Percentiles rank a stretch among this genome's conserved stretches.
Conservation (phyloP, 164 flowering plant genomes). For the Chimonanthus praecox region DNA sequence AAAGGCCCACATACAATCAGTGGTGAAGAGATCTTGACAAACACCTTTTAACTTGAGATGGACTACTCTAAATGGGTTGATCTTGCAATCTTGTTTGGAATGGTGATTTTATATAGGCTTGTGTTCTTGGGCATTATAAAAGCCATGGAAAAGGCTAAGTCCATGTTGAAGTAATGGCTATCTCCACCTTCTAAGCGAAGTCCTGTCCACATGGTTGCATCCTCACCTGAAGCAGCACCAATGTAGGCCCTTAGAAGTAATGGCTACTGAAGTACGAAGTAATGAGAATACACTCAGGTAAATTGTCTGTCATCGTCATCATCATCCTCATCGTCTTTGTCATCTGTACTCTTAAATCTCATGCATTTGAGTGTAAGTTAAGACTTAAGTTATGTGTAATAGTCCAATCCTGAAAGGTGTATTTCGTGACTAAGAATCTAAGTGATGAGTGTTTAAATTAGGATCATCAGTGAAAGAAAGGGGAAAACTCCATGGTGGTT, state of each 20-base stretch:
- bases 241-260: background rate
- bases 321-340: no score
- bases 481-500: no score
- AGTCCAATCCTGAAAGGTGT: no score
- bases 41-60: constrained; percentile 36
- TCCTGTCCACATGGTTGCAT: background rate
- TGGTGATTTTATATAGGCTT: constrained; percentile 38
- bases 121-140: constrained; percentile 40
- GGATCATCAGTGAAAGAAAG: fast-evolving
- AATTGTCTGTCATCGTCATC: background rate
- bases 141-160: constrained; percentile 31
- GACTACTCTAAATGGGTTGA: constrained; percentile 52
- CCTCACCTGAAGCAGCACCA: background rate
- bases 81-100: constrained; percentile 39
- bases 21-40: constrained; percentile 31
- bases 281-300: no score
- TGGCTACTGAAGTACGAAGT: no score
- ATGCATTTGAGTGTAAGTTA: no score
- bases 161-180: constrained; percentile 18
- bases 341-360: no score
- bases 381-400: no score
- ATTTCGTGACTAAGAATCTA: no score
- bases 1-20: constrained; percentile 1
- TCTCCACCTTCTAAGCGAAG: constrained; percentile 5
- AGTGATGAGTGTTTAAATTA: no score